Evolutionary conservation across 495 filamentous ascomycete genomes (phyloP).

Genomic region (Pyrenopolyporus hunteri): DNA sequence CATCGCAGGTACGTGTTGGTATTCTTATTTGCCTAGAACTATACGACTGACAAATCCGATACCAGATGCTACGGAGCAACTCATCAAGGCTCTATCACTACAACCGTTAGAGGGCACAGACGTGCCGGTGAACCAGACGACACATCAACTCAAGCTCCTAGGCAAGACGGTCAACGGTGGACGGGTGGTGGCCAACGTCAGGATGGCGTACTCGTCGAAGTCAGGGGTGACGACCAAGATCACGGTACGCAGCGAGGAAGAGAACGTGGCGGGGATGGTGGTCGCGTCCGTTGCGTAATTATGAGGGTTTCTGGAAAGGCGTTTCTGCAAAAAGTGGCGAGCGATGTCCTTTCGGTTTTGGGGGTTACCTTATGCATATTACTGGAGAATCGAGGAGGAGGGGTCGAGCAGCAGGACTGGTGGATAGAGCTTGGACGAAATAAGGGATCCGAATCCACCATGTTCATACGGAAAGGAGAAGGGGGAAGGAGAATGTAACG

Average conservation of each 20-base stretch:
- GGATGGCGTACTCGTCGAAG: conserved; percentile 94
- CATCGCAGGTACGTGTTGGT: conserved; percentile 81
- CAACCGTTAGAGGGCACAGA: conserved; percentile 95
- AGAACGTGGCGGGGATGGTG: conserved; percentile 83
- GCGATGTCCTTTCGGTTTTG: conserved; percentile 41
- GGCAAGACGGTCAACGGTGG: conserved; percentile 95
- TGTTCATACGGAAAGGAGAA: conserved; percentile 23
- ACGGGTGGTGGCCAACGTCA: conserved; percentile 81
- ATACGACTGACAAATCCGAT: conserved; percentile 47
- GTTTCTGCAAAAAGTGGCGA: conserved; percentile 43
- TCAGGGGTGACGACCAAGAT: conserved; percentile 94
- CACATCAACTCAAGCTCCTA: conserved; percentile 93
- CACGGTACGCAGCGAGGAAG: conserved; percentile 87
- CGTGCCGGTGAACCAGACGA: conserved; percentile 82
- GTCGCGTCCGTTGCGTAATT: conserved; percentile 82
- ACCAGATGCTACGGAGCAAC: conserved; percentile 90
- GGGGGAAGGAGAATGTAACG: not conserved
- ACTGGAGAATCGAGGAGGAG: conserved; percentile 24
- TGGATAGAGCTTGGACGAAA: not conserved
- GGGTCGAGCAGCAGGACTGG: conserved; percentile 7
- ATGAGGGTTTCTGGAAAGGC: conserved; percentile 40
- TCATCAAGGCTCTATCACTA: conserved; percentile 82
- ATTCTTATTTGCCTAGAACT: conserved; percentile 38
- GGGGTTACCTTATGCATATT: conserved; percentile 34
- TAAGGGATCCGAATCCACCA: not conserved